Evolutionary conservation across 352 stramenopile species (phyloP).

Genomic region (Globisporangium viniferum): DNA sequence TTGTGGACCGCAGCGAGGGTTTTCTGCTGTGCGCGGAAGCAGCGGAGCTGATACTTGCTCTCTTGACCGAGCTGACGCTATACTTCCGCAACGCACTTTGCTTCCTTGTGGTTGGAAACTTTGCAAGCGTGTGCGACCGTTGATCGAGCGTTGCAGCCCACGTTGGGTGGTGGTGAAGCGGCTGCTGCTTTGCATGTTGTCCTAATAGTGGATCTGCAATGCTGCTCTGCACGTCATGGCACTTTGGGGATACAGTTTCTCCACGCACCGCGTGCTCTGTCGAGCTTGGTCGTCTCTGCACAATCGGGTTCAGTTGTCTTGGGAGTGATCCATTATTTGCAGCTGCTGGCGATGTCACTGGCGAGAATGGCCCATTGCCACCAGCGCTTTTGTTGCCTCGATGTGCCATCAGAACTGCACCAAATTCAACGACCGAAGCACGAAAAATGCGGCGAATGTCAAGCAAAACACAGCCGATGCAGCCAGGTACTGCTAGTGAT

Average conservation of each 20-base stretch:
- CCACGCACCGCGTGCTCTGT: neutral
- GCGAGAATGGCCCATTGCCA: neutral
- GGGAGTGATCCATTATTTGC: neutral
- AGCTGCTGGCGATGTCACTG: neutral
- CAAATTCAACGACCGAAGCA: neutral
- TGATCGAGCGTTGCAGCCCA: constrained; percentile 11
- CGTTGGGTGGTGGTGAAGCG: neutral
- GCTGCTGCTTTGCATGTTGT: neutral
- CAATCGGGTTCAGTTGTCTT: constrained; percentile 7
- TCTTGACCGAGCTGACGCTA: constrained; percentile 4
- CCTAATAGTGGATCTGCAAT: neutral
- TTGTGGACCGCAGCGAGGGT: constrained; percentile 1
- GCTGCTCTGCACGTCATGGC: constrained; percentile 5
- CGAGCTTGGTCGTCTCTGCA: constrained; percentile 1
- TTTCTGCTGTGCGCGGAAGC: neutral
- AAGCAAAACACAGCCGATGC: neutral
- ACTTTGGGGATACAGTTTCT: neutral
- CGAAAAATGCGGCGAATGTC: constrained; percentile 1
- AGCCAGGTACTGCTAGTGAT: neutral
- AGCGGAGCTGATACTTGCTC: constrained; percentile 11
- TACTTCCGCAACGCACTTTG: constrained; percentile 9
- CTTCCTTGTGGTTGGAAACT: constrained; percentile 1
- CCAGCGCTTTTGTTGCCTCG: neutral
- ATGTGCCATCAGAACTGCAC: constrained; percentile 4
- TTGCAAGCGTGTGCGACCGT: constrained; percentile 4